These are phyloP conservation scores for Tanozyma kutaoensis DNA, from an alignment of 805 yeast genomes.

Conservation along the genomic window DNA sequence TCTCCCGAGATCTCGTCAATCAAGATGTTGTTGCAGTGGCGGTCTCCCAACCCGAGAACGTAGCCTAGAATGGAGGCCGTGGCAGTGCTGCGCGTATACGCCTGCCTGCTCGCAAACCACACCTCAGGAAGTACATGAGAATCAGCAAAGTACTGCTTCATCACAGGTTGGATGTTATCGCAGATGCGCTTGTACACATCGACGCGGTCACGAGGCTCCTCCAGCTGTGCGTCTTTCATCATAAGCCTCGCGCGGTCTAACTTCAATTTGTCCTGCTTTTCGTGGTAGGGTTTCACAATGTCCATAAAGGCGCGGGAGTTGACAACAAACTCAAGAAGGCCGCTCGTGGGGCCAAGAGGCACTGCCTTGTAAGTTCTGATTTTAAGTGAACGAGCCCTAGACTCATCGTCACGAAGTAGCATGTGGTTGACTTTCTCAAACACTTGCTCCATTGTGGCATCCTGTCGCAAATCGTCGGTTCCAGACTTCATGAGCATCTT, in stretches of 20 bases:
- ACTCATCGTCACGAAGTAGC: slow-evolving; percentile 38
- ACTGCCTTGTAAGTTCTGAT: slow-evolving; percentile 81
- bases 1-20: slow-evolving; percentile 78
- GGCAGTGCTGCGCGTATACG: slow-evolving; percentile 70
- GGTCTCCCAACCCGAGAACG: slow-evolving; percentile 84
- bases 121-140: slow-evolving; percentile 50
- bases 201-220: slow-evolving; percentile 28
- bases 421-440: slow-evolving; percentile 73
- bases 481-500: slow-evolving; percentile 69
- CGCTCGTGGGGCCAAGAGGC: slow-evolving; percentile 80
- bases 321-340: slow-evolving; percentile 81
- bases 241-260: slow-evolving; percentile 45
- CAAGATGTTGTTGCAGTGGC: slow-evolving; percentile 85
- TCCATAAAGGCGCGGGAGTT: slow-evolving; percentile 64
- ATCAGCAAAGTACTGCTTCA: slow-evolving; percentile 58
- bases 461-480: slow-evolving; percentile 87
- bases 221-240: slow-evolving; percentile 48
- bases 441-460: slow-evolving; percentile 95
- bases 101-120: slow-evolving; percentile 59
- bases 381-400: slow-evolving; percentile 42
- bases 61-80: slow-evolving; percentile 79
- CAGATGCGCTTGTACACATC: slow-evolving; percentile 34
- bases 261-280: slow-evolving; percentile 28
- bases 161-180: slow-evolving; percentile 45
- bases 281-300: slow-evolving; percentile 53